Percentiles rank a stretch among this genome's conserved stretches.
Conservation (phyloP, 176 grass and related monocot genomes). For the Hyparrhenia diplandra region DNA sequence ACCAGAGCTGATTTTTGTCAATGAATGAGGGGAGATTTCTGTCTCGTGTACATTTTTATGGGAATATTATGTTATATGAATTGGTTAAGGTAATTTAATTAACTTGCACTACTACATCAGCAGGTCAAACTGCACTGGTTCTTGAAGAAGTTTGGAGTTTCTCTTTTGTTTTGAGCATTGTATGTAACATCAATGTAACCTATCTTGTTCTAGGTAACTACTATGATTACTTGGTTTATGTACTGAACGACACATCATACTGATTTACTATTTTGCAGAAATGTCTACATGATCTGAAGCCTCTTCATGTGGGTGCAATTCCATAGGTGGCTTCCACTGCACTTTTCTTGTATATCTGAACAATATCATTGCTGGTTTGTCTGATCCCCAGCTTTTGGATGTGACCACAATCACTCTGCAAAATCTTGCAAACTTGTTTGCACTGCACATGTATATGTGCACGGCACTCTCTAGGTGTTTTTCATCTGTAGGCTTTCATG, state of each 20-base stretch:
- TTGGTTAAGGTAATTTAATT: background rate
- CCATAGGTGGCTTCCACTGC: background rate
- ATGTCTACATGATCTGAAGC: constrained; percentile 3
- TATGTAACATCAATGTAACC: background rate
- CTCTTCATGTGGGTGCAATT: constrained; percentile 1
- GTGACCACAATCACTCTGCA: constrained; percentile 31
- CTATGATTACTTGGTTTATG: constrained; percentile 15
- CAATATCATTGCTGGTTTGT: constrained; percentile 18
- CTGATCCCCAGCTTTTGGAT: constrained; percentile 26
- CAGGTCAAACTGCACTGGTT: background rate
- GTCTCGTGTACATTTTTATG: background rate
- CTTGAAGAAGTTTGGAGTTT: background rate
- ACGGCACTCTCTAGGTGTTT: background rate
- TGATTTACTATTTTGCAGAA: constrained; percentile 13
- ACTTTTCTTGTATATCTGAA: constrained; percentile 26
- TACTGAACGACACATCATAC: background rate
- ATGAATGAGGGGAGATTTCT: background rate
- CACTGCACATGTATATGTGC: constrained; percentile 31
- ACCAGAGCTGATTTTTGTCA: background rate
- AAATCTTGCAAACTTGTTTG: constrained; percentile 50
- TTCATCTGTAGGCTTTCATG: constrained; percentile 31
- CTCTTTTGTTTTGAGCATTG: background rate
- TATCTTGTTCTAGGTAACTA: constrained; percentile 15
- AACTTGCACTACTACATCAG: background rate
- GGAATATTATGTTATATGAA: background rate